Evolutionary conservation across 345 rosid species (phyloP).

Genomic region (Melaleuca alternifolia): DNA sequence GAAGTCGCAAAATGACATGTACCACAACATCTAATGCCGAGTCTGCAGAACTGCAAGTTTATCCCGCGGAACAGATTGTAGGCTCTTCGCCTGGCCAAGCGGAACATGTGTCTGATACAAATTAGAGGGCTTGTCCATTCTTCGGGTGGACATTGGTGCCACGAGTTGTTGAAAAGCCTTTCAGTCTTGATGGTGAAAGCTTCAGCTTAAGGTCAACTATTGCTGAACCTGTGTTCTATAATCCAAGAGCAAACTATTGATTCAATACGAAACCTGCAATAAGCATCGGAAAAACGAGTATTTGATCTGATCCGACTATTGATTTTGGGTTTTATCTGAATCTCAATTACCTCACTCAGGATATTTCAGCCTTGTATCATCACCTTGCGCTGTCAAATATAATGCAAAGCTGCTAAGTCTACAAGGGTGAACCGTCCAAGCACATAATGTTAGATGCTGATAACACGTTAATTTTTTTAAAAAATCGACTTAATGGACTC

Average conservation of each 20-base stretch:
- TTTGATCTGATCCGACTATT: not conserved
- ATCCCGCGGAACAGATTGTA: not conserved
- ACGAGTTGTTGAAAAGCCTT: not conserved
- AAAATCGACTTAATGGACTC: not conserved
- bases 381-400: not conserved
- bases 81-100: not conserved
- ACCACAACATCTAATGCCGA: not conserved
- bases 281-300: not conserved
- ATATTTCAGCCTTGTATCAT: not conserved
- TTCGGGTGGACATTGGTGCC: not conserved
- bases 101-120: not conserved
- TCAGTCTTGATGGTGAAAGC: not conserved
- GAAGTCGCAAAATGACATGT: not conserved
- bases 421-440: not conserved
- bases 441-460: not conserved
- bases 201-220: not conserved
- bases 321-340: not conserved
- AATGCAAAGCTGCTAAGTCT: not conserved
- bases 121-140: not conserved
- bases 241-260: not conserved
- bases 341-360: not conserved
- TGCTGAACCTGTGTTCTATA: not conserved
- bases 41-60: not conserved
- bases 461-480: not conserved
- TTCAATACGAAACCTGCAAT: not conserved